Evolutionary conservation across 495 filamentous ascomycete genomes (phyloP).

Genomic region (Tuber microsphaerosporum): DNA sequence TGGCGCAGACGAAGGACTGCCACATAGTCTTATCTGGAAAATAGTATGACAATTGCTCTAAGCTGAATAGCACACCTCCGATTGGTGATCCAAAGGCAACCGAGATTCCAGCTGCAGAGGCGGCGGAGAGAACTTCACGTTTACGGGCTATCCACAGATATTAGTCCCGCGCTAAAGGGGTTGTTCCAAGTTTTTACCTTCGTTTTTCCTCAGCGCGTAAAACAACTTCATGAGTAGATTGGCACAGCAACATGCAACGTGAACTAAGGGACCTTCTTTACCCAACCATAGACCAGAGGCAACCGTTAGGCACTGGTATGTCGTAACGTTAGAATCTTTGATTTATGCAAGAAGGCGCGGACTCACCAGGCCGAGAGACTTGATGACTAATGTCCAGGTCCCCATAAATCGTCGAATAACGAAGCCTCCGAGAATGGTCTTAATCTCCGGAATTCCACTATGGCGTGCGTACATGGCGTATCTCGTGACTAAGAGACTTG

Average conservation of each 20-base stretch:
- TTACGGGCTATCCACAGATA: slow-evolving; percentile 61
- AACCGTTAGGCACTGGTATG: slow-evolving; percentile 71
- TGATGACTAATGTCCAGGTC: slow-evolving; percentile 84
- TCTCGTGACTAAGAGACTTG: slow-evolving; percentile 69
- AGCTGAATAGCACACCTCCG: slow-evolving; percentile 82
- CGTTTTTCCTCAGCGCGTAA: slow-evolving; percentile 72
- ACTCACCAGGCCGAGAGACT: slow-evolving; percentile 80
- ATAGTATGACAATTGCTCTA: slow-evolving; percentile 97
- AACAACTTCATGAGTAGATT: slow-evolving; percentile 93
- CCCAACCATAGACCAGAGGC: slow-evolving; percentile 97
- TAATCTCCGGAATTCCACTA: slow-evolving; percentile 96
- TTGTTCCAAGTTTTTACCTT: slow-evolving; percentile 53
- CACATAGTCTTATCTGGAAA: slow-evolving; percentile 99
- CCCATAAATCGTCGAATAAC: slow-evolving; percentile 88
- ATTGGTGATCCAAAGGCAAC: slow-evolving; percentile 97
- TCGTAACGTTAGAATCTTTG: slow-evolving; percentile 33
- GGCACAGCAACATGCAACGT: slow-evolving; percentile 95
- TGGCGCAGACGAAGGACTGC: slow-evolving; percentile 98
- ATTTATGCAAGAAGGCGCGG: not conserved
- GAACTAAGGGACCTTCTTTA: slow-evolving; percentile 93
- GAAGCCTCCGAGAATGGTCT: slow-evolving; percentile 91
- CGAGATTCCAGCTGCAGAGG: slow-evolving; percentile 88
- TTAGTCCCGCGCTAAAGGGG: slow-evolving; percentile 8
- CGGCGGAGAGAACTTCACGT: slow-evolving; percentile 89
- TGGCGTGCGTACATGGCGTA: slow-evolving; percentile 89